Percentiles rank a stretch among this genome's conserved stretches.
phyloP scores from a whole-genome alignment of 352 stramenopile genomes.

The Phytophthora cryptogea region DNA sequence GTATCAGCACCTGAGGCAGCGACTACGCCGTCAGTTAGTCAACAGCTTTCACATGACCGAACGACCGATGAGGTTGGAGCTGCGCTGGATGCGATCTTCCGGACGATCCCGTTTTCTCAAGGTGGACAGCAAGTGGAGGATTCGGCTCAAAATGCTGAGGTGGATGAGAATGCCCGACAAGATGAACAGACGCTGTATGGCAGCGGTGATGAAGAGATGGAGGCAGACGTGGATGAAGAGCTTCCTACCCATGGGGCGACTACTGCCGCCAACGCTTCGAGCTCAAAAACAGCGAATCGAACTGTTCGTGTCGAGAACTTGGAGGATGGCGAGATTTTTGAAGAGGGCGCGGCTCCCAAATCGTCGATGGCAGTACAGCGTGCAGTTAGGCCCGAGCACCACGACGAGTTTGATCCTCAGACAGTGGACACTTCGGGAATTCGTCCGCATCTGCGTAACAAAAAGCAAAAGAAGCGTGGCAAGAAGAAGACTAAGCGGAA shows the following conservation, averaged over 20 bases:
- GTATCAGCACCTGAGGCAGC: constrained; percentile 3
- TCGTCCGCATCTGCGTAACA: constrained; percentile 28
- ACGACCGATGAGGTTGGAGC: constrained; percentile 12
- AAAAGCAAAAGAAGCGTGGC: constrained; percentile 78
- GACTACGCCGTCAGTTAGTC: neutral
- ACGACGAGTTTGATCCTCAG: constrained; percentile 18
- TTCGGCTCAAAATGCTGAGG: neutral
- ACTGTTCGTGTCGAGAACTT: constrained; percentile 36
- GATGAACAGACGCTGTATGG: constrained; percentile 4
- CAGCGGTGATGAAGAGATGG: constrained; percentile 28
- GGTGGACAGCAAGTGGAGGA: neutral
- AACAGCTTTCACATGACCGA: constrained; percentile 6
- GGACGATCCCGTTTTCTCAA: constrained; percentile 10
- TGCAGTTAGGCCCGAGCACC: constrained; percentile 39
- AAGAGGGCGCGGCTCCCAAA: constrained; percentile 53
- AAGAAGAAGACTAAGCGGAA: constrained; percentile 84
- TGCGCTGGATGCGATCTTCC: constrained; percentile 15
- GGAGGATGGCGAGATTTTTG: constrained; percentile 78
- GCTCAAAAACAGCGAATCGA: constrained; percentile 5
- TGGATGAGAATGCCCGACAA: neutral
- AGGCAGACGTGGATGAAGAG: constrained; percentile 50
- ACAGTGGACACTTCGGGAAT: constrained; percentile 6
- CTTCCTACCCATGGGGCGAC: constrained; percentile 23
- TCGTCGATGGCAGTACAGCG: constrained; percentile 46
- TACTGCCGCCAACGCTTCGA: neutral